Evolutionary conservation across 129 eudicot species (phyloP).

Genomic region (Lactuca saligna): DNA sequence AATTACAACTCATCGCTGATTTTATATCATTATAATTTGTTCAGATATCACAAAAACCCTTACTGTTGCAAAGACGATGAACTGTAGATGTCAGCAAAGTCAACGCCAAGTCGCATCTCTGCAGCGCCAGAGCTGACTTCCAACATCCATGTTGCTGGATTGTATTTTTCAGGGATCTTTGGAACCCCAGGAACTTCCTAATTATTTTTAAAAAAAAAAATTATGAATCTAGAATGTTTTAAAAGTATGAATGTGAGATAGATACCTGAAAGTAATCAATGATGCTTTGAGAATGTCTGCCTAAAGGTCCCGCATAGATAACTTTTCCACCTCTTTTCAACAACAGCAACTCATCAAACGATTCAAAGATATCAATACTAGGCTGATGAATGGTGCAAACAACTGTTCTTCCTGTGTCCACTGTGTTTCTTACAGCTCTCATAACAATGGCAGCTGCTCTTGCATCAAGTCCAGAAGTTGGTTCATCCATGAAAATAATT

Average conservation of each 20-base stretch:
- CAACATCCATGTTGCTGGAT: slow-evolving; percentile 80
- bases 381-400: no score
- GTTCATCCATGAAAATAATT: no score
- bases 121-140: slow-evolving; percentile 59
- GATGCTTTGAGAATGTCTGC: slow-evolving; percentile 62
- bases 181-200: slow-evolving; percentile 55
- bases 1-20: no score
- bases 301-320: slow-evolving; percentile 82
- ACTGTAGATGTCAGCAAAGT: slow-evolving; percentile 52
- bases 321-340: slow-evolving; percentile 91
- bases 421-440: no score
- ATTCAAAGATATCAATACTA: slow-evolving; percentile 89
- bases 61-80: slow-evolving; percentile 48
- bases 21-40: no score
- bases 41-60: neutral
- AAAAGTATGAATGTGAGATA: neutral
- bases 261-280: slow-evolving; percentile 76
- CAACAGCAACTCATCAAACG: slow-evolving; percentile 83
- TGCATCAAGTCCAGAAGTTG: no score
- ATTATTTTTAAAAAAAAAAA: neutral
- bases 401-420: no score
- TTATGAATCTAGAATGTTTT: no score
- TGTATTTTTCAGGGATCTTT: slow-evolving; percentile 52
- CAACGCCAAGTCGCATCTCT: slow-evolving; percentile 53
- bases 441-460: no score